Conservation (phyloP, 257 asterid genomes). For the Nicotiana benthamiana region DNA sequence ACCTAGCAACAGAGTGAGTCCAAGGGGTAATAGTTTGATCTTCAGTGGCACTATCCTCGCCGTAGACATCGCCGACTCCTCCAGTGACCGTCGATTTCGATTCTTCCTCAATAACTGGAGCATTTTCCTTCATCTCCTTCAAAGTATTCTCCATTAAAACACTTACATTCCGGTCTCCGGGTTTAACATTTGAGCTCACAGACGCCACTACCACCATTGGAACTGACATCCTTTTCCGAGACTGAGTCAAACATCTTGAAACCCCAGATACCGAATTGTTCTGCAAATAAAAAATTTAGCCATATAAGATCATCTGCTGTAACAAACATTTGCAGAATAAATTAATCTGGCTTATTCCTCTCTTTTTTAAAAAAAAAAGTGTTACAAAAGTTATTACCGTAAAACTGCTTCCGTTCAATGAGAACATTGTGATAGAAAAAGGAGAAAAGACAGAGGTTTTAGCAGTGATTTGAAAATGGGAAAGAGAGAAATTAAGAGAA, state of each 20-base stretch:
- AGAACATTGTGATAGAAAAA: constrained; percentile 42
- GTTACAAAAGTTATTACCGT: constrained; percentile 33
- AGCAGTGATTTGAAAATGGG: background rate
- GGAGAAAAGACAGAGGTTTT: background rate
- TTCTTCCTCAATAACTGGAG: constrained; percentile 19
- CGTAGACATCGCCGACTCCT: constrained; percentile 68
- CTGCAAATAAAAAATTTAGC: constrained; percentile 20
- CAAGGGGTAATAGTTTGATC: constrained; percentile 66
- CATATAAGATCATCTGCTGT: too few relatives aligned
- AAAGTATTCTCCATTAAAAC: constrained; percentile 40
- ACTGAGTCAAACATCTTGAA: constrained; percentile 47
- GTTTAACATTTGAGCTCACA: constrained; percentile 57
- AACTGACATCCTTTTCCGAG: constrained; percentile 30
- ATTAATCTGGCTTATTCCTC: too few relatives aligned
- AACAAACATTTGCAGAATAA: too few relatives aligned
- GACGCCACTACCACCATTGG: constrained; percentile 43
- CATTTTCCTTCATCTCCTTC: constrained; percentile 36
- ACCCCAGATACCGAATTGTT: constrained; percentile 52
- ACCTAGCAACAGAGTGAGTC: constrained; percentile 73
- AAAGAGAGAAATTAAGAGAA: constrained; percentile 4
- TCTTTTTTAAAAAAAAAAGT: too few relatives aligned
- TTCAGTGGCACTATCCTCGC: constrained; percentile 80
- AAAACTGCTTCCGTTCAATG: constrained; percentile 48
- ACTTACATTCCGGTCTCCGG: constrained; percentile 54
- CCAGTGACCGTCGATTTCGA: constrained; percentile 43